Evolutionary conservation across 1,284 basidiomycete genomes (phyloP), one percentile per base, ranked within the genome.

Genomic region (Ustilago curta): DNA sequence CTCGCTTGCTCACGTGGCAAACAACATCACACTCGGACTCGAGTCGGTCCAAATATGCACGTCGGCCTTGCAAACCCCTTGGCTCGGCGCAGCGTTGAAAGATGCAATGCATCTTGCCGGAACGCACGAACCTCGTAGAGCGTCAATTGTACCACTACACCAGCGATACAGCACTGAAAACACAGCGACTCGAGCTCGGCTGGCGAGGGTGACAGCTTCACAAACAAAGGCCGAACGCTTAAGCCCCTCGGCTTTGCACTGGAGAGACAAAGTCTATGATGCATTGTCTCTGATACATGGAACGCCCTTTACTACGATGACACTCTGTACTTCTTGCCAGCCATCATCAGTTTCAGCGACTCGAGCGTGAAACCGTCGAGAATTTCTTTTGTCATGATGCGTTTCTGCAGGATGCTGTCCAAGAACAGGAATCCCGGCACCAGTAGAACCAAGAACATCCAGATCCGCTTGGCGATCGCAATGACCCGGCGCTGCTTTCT

Each of bases 371-470:
- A 68, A 8, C 64, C 72, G 31, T 70, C 60, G 23, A 70, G 3
- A 6, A 64, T 52, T 19, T 61, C 60, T 54, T 68, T 68, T 16
- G 68, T 68, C 57, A 75, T 58, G 32, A 68, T 21, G 23, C 39
- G 32, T 12, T 56, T 48, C 23, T 52, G 53, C 53, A 75, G 31
- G 2, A 75, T 29, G 35, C 63, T 70, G 32, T 75, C 57, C 19
- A 70, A 31, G 43, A 70, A 75, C 18, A 64, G 8, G 7, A 39
- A 49, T 4, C 72, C 72, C 6, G 64, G 60, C 23, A 60, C 4
- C 8, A 61, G 29, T n/a, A 75, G 51, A 1, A 75, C 58, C 2
- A 21, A 25, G 25, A 57, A 53, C 59, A 67, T 63, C 72, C 72
- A 75, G 18, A 67, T n/a, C 14, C 57, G 52, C n/a, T 51, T 61